A percentile compares a stretch with the other conserved stretches of the same genome.
Evolutionary conservation across 768 basidiomycete genomes (phyloP).

Genomic region (Termitomyces sp.): DNA sequence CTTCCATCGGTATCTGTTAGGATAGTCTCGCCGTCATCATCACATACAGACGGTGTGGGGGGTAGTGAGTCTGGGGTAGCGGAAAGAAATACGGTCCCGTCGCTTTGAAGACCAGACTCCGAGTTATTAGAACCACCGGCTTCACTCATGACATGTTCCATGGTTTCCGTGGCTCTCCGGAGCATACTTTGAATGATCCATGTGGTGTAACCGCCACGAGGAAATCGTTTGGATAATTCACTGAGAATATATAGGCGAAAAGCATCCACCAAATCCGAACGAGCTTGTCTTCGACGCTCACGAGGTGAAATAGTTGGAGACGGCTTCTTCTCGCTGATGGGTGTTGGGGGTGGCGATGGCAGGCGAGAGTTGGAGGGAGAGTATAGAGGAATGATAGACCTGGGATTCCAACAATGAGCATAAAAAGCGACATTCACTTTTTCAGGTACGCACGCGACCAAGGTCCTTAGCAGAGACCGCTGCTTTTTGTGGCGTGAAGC

Average conservation of each 20-base stretch:
- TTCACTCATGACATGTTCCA: slow-evolving; percentile 36
- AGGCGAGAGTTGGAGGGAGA: slow-evolving; percentile 25
- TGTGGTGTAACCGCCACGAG: slow-evolving; percentile 35
- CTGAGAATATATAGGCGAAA: slow-evolving; percentile 58
- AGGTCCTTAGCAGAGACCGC: slow-evolving; percentile 62
- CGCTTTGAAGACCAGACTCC: slow-evolving; percentile 6
- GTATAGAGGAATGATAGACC: slow-evolving; percentile 24
- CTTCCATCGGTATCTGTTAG: slow-evolving; percentile 43
- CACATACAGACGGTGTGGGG: slow-evolving; percentile 27
- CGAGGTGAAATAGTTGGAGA: slow-evolving; percentile 27
- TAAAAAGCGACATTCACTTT: slow-evolving; percentile 1
- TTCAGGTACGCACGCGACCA: slow-evolving; percentile 52
- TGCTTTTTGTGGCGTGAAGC: slow-evolving; percentile 58
- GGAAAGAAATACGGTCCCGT: slow-evolving; percentile 22
- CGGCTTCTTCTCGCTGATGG: slow-evolving; percentile 19
- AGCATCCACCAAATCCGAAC: slow-evolving; percentile 60
- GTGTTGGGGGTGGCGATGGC: slow-evolving; percentile 25
- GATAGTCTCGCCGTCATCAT: slow-evolving; percentile 32
- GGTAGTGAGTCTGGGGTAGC: slow-evolving; percentile 25
- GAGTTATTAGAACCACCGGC: slow-evolving; percentile 17
- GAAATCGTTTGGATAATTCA: slow-evolving; percentile 38
- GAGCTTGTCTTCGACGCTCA: slow-evolving; percentile 53
- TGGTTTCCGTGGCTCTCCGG: slow-evolving; percentile 35
- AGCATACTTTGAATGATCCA: slow-evolving; percentile 55
- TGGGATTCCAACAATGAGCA: slow-evolving; percentile 13